phyloP scores from a whole-genome alignment of 1,139 yeast species.

The Meyerozyma smithsonii region DNA sequence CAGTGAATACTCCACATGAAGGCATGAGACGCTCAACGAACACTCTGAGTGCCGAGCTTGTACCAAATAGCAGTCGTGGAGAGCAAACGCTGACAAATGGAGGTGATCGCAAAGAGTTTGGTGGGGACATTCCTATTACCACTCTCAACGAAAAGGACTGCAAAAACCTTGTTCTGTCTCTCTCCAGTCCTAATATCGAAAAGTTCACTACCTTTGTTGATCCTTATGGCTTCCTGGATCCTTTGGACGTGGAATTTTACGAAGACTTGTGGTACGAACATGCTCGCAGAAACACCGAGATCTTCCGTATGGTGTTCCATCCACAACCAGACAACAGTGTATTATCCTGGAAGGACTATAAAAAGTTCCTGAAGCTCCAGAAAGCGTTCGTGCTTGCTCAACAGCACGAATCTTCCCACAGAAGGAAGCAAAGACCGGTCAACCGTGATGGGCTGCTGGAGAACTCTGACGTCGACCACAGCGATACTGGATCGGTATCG shows the following conservation, averaged over 20 bases:
- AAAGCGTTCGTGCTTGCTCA: conserved; percentile 55
- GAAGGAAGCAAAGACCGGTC: conserved; percentile 17
- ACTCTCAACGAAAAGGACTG: conserved; percentile 44
- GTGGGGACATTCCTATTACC: conserved; percentile 42
- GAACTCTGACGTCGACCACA: conserved; percentile 14
- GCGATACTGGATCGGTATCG: conserved; percentile 7
- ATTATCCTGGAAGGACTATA: conserved; percentile 84
- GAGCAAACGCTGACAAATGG: conserved; percentile 6
- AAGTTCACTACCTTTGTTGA: conserved; percentile 55
- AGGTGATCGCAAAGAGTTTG: conserved; percentile 5
- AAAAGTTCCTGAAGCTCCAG: conserved; percentile 55
- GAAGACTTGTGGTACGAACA: conserved; percentile 85
- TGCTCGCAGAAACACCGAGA: conserved; percentile 78
- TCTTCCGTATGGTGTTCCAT: conserved; percentile 83
- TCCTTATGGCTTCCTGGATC: conserved; percentile 87
- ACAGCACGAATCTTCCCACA: conserved; percentile 28
- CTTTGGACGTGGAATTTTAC: conserved; percentile 69
- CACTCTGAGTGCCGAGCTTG: not conserved
- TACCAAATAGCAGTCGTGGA: conserved; percentile 3
- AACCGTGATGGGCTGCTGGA: conserved; percentile 9
- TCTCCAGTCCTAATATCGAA: conserved; percentile 25
- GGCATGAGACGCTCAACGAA: conserved; percentile 2
- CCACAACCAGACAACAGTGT: conserved; percentile 94
- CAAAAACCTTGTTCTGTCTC: conserved; percentile 35
- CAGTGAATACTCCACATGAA: not conserved